These are phyloP conservation scores for Saccharomyces mikatae DNA, from an alignment of 805 yeast genomes.

Conservation along the genomic window DNA sequence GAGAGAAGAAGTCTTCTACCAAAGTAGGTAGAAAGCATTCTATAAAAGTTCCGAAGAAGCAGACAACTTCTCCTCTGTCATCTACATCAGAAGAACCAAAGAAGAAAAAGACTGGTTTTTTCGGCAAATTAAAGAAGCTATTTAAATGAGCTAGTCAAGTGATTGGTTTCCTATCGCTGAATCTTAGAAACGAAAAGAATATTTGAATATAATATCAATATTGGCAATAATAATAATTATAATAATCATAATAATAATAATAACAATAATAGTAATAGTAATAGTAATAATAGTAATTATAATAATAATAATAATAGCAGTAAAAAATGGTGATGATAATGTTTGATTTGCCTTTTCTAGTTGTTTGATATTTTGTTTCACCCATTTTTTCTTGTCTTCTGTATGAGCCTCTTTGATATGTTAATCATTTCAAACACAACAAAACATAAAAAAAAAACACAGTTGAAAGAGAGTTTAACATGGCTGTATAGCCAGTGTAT, in stretches of 20 bases:
- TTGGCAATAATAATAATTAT: background rate
- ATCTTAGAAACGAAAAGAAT: background rate
- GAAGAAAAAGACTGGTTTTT: slow-evolving; percentile 18
- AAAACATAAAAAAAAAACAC: background rate
- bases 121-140: slow-evolving; percentile 17
- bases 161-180: background rate
- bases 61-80: slow-evolving; percentile 1
- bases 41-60: slow-evolving; percentile 1
- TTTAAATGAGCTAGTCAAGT: slow-evolving; percentile 4
- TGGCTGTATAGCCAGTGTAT: too few species aligned
- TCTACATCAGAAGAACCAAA: slow-evolving; percentile 5
- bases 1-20: slow-evolving; percentile 3
- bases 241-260: background rate
- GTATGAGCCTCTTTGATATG: too few species aligned
- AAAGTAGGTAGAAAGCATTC: slow-evolving; percentile 3
- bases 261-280: background rate
- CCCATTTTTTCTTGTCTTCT: too few species aligned
- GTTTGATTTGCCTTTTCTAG: background rate
- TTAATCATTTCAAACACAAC: background rate
- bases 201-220: background rate
- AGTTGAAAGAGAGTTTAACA: too few species aligned
- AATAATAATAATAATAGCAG: background rate
- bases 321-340: background rate
- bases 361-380: background rate
- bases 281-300: background rate